Percentiles rank a stretch among this genome's conserved stretches.
Evolutionary conservation across 2,329 filamentous ascomycete genomes (phyloP).

Genomic region (Coleophoma eucalyptorum): DNA sequence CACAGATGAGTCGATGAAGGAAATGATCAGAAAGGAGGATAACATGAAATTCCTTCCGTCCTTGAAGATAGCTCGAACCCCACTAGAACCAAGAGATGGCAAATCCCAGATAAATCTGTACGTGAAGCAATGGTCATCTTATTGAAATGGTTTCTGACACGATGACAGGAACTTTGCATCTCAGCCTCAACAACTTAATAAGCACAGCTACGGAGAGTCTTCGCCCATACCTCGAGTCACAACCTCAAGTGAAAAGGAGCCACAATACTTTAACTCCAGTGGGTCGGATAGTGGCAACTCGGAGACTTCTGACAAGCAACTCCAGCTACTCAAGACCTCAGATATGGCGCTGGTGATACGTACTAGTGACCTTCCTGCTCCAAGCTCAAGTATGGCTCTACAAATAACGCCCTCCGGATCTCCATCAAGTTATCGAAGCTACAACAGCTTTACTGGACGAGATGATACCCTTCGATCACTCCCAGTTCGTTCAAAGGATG

Average conservation of each 20-base stretch:
- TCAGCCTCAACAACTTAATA: no score
- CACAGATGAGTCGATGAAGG: slow-evolving; percentile 17
- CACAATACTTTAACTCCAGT: slow-evolving; percentile 13
- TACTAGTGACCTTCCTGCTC: slow-evolving; percentile 16
- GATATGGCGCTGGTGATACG: slow-evolving; percentile 15
- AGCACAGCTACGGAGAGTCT: neutral
- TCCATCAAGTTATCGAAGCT: slow-evolving; percentile 15
- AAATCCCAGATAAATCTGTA: neutral
- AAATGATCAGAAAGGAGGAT: slow-evolving; percentile 22
- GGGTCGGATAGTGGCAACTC: slow-evolving; percentile 8
- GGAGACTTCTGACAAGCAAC: no score
- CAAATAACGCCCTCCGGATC: slow-evolving; percentile 11
- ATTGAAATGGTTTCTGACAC: neutral
- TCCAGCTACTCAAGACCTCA: neutral
- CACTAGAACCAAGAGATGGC: neutral
- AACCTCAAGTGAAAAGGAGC: slow-evolving; percentile 10
- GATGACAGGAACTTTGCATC: neutral
- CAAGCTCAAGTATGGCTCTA: slow-evolving; percentile 12
- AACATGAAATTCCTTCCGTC: slow-evolving; percentile 27
- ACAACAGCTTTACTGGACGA: slow-evolving; percentile 11
- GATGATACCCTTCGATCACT: slow-evolving; percentile 13
- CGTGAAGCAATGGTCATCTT: neutral
- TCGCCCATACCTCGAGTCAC: slow-evolving; percentile 11
- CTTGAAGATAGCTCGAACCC: slow-evolving; percentile 15
- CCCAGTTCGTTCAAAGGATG: slow-evolving; percentile 12